Evolutionary conservation across 805 yeast genomes (phyloP).

Genomic region (Candida ortonii): DNA sequence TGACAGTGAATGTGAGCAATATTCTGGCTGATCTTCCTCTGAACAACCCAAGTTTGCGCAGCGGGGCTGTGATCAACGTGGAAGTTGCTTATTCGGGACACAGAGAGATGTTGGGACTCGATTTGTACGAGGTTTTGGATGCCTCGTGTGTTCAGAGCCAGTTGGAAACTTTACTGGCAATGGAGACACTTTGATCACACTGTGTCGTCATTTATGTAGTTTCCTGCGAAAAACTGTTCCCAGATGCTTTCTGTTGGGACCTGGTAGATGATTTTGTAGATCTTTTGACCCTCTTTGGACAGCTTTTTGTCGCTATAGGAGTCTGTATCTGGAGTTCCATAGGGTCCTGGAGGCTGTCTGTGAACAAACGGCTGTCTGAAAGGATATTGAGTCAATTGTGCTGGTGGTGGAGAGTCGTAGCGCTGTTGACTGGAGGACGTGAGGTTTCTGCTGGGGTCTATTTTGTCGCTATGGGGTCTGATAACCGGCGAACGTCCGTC

Average conservation of each 20-base stretch:
- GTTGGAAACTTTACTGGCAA: slow-evolving; percentile 13
- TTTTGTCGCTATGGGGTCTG: slow-evolving; percentile 1
- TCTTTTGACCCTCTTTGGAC: slow-evolving; percentile 49
- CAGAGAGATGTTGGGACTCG: slow-evolving; percentile 15
- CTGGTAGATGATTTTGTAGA: slow-evolving; percentile 60
- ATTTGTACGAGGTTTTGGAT: slow-evolving; percentile 22
- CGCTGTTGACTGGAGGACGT: too few species aligned
- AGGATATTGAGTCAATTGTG: too few species aligned
- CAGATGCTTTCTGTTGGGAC: slow-evolving; percentile 65
- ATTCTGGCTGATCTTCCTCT: slow-evolving; percentile 8
- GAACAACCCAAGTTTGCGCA: slow-evolving; percentile 8
- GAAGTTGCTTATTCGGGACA: slow-evolving; percentile 20
- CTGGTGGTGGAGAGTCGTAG: too few species aligned
- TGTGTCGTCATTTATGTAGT: slow-evolving; percentile 18
- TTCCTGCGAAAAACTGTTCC: slow-evolving; percentile 56
- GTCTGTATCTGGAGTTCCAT: too few species aligned
- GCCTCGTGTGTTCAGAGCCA: slow-evolving; percentile 14
- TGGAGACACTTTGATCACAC: slow-evolving; percentile 10
- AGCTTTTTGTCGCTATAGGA: slow-evolving; percentile 12
- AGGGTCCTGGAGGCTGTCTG: too few species aligned
- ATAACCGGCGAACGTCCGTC: slow-evolving; percentile 18
- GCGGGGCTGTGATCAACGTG: slow-evolving; percentile 25
- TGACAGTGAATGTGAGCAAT: slow-evolving; percentile 11
- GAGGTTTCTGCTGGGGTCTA: too few species aligned
- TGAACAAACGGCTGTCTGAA: too few species aligned